Percentiles rank a stretch among this genome's conserved stretches.
Conservation (phyloP, 495 filamentous ascomycete species). For the Neurospora africana region DNA sequence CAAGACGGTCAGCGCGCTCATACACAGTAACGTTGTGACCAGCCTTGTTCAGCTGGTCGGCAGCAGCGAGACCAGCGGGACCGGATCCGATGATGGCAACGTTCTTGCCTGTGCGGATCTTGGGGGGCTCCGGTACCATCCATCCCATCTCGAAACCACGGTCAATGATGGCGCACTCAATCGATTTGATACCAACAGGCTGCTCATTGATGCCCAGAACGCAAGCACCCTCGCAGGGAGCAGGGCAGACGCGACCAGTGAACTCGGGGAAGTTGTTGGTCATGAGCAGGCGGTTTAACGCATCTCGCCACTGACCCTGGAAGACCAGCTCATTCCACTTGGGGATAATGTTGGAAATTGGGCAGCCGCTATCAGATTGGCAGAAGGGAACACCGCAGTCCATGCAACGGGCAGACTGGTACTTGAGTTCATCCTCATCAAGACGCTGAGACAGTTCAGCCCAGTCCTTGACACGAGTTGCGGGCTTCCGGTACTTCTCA, state of each 20-base stretch:
- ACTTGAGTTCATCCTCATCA: conserved; percentile 95
- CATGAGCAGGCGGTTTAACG: conserved; percentile 89
- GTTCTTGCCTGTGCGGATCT: conserved; percentile 78
- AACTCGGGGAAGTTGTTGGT: conserved; percentile 99
- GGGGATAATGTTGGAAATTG: conserved; percentile 98
- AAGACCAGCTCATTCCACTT: conserved; percentile 98
- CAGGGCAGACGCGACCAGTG: conserved; percentile 95
- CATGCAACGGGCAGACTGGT: conserved; percentile 98
- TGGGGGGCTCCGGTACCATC: conserved; percentile 82
- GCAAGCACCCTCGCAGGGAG: conserved; percentile 95
- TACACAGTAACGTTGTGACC: conserved; percentile 91
- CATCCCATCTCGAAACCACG: conserved; percentile 98
- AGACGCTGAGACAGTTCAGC: conserved; percentile 81
- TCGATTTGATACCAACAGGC: conserved; percentile 96
- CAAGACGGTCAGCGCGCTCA: conserved; percentile 86
- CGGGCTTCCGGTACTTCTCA: conserved; percentile 88
- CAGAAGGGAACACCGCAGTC: conserved; percentile 99
- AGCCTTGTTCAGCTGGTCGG: conserved; percentile 92
- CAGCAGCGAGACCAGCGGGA: conserved; percentile 81
- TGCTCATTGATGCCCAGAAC: conserved; percentile 98
- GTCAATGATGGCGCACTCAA: conserved; percentile 98
- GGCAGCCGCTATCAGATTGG: conserved; percentile 93
- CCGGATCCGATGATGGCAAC: conserved; percentile 92
- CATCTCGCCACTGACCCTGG: conserved; percentile 85
- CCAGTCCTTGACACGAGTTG: conserved; percentile 90